A percentile compares a stretch with the other conserved stretches of the same genome.
Evolutionary conservation across 1,139 yeast species (phyloP).

Genomic region (Blastobotrys apis): DNA sequence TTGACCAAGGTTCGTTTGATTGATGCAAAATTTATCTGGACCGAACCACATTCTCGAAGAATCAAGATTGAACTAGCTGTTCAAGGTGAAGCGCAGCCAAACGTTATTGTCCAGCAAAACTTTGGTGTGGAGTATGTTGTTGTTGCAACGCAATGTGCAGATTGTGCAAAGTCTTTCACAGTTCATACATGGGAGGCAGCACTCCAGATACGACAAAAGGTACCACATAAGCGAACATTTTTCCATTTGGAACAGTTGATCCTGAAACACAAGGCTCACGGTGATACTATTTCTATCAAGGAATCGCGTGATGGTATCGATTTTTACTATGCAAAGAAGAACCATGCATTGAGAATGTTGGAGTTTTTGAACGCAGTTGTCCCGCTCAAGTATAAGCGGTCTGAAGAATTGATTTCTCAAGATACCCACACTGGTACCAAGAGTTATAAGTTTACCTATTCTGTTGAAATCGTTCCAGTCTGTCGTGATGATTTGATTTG

Average conservation of each 20-base stretch:
- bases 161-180: constrained; percentile 95
- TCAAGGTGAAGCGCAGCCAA: constrained; percentile 82
- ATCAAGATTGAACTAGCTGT: constrained; percentile 85
- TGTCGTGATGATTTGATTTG: constrained; percentile 96
- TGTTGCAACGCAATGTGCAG: constrained; percentile 96
- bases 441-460: constrained; percentile 82
- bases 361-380: constrained; percentile 84
- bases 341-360: constrained; percentile 89
- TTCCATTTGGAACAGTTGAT: constrained; percentile 91
- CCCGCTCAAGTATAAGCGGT: constrained; percentile 79
- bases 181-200: constrained; percentile 97
- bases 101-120: constrained; percentile 89
- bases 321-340: constrained; percentile 82
- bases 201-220: constrained; percentile 96
- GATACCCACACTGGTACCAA: constrained; percentile 92
- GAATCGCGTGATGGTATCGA: constrained; percentile 94
- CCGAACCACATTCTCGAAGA: constrained; percentile 98
- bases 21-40: constrained; percentile 96
- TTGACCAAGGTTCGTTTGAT: constrained; percentile 80
- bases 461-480: constrained; percentile 94
- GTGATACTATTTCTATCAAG: constrained; percentile 87
- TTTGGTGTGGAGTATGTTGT: constrained; percentile 95
- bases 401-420: constrained; percentile 86
- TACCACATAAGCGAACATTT: constrained; percentile 93
- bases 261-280: constrained; percentile 88